Evolutionary conservation across 306 rosid species (phyloP).

Genomic region (Dryas alaskensis): DNA sequence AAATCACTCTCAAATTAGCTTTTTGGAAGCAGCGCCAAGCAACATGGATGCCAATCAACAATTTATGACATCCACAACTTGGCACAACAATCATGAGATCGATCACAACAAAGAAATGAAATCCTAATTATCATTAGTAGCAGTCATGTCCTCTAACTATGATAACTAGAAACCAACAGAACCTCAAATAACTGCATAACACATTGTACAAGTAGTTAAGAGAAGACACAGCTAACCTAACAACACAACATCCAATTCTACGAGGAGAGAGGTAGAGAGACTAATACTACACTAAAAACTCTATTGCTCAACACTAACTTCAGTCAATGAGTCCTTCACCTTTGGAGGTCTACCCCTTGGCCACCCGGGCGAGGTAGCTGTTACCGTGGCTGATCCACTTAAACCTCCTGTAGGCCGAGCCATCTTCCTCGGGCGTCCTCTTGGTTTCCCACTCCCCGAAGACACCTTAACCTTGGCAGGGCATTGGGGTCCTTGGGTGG

Average conservation of each 20-base stretch:
- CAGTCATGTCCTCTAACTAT: constrained; percentile 6
- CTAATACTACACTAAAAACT: background rate
- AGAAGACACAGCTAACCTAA: constrained; percentile 23
- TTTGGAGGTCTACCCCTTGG: constrained; percentile 85
- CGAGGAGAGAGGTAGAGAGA: constrained; percentile 14
- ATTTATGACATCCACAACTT: background rate
- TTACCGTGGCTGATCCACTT: constrained; percentile 1
- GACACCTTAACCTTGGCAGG: constrained; percentile 37
- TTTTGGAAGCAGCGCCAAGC: background rate
- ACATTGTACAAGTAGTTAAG: constrained; percentile 46
- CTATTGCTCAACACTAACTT: constrained; percentile 61
- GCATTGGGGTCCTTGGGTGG: constrained; percentile 74
- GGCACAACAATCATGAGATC: background rate
- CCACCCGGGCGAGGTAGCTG: constrained; percentile 32
- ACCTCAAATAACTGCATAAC: constrained; percentile 31
- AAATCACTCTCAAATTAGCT: background rate
- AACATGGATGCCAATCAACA: background rate
- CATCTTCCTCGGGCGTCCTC: constrained; percentile 81
- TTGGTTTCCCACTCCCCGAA: constrained; percentile 40
- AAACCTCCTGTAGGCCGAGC: constrained; percentile 39
- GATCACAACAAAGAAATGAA: background rate
- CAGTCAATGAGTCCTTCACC: constrained; percentile 55
- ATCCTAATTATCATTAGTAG: background rate
- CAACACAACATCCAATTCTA: constrained; percentile 28
- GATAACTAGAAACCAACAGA: constrained; percentile 23